Evolutionary conservation across 495 filamentous ascomycete genomes (phyloP), one percentile per base, ranked within the genome.

Genomic region (Penicillium arizonense): DNA sequence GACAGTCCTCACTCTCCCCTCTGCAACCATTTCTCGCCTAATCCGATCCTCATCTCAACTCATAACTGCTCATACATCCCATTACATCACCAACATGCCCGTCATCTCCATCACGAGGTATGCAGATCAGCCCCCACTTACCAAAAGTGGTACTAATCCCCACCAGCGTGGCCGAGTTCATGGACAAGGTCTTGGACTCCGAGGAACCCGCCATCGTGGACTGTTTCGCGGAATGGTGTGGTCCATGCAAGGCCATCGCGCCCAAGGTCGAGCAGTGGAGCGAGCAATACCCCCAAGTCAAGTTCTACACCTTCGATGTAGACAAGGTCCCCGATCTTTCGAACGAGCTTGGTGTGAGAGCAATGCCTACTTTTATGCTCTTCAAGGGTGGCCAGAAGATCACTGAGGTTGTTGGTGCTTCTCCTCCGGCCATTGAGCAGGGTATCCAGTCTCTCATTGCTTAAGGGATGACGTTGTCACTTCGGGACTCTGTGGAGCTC

Each of bases 291-390:
- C 26, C 77, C 40, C 63, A 74, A 23, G 80, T 82, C 52, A 76
- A 81, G 58, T 96, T 96, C 74, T 85, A 82, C 81, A 96, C 95
- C 78, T 64, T 96, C 61, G 89, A 96, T 70, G 89, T 96, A 52
- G 91, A 96, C 66, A 77, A 85, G 45, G 73, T 90, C 6, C 77
- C 85, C 43, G 85, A 89, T 10, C 80, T 94, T 10, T 83, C 86
- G 16, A 76, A 85, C 59, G 85, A 95, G 64, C 82, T 92, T 30
- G 82, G 82, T 52, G 81, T 96, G 67, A 82, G 84, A 57, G 90
- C 92, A 57, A 96, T 96, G 91, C 91, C 91, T 37, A 95, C 92
- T 3, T 91, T 96, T 69, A 37, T 83, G 24, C 64, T 91, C 41
- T 96, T 94, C 79, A 87, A 87, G 77, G 70, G 82, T 50, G 90